phyloP scores from a whole-genome alignment of 176 grass and related monocot species.

The Oryza brachyantha region DNA sequence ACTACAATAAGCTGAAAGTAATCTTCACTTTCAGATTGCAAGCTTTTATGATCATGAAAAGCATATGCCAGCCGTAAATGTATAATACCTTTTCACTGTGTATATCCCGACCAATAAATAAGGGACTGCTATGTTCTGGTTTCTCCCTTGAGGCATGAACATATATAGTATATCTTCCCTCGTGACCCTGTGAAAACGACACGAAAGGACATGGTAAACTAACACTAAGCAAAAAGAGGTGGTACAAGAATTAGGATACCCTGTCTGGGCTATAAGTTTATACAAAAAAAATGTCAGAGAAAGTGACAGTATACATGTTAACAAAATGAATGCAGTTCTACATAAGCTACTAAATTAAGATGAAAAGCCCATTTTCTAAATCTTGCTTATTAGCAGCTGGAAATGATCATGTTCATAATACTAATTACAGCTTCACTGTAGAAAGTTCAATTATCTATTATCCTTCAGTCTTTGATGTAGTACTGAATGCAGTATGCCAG shows the following conservation, averaged over 20 bases:
- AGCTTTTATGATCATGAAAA: neutral
- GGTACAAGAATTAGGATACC: neutral
- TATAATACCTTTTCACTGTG: slow-evolving; percentile 73
- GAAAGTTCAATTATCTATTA: neutral
- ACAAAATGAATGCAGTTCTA: neutral
- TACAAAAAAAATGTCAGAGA: neutral
- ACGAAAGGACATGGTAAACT: neutral
- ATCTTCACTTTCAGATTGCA: neutral
- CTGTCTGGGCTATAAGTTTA: neutral
- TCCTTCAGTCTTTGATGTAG: neutral
- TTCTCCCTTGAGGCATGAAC: slow-evolving; percentile 84
- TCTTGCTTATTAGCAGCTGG: neutral
- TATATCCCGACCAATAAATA: slow-evolving; percentile 81
- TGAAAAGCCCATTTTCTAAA: neutral
- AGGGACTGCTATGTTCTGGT: slow-evolving; percentile 68
- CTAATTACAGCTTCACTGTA: neutral
- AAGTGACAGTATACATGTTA: neutral
- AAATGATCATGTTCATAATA: neutral
- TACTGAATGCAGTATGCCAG: neutral
- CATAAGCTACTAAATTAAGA: neutral
- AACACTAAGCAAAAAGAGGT: slow-evolving; percentile 11
- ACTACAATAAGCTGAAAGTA: neutral
- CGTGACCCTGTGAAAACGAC: slow-evolving; percentile 61
- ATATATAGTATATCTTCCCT: slow-evolving; percentile 87
- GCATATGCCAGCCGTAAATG: neutral